These are phyloP conservation scores for Monosporozyma siamensis DNA, from an alignment of 805 yeast genomes.

Conservation along the genomic window DNA sequence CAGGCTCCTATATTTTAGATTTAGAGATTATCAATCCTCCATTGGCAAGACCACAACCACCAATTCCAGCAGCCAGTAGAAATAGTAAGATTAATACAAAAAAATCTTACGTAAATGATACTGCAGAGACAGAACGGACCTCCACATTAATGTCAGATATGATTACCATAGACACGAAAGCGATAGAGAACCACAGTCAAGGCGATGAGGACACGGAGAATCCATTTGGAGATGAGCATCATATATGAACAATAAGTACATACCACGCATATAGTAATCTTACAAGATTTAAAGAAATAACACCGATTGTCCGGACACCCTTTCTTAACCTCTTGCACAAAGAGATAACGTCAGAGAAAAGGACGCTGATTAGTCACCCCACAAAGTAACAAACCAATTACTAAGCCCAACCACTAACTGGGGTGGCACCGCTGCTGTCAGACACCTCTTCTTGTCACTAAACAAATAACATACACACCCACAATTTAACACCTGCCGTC, in stretches of 20 bases:
- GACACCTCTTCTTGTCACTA: too few relatives aligned
- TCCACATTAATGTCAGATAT: not conserved
- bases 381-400: too few relatives aligned
- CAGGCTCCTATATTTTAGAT: constrained; percentile 26
- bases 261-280: too few relatives aligned
- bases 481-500: too few relatives aligned
- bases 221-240: not conserved
- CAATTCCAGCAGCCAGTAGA: constrained; percentile 2
- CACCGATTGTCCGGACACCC: not conserved
- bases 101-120: too few relatives aligned
- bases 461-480: too few relatives aligned
- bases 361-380: too few relatives aligned
- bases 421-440: too few relatives aligned
- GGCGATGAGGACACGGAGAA: not conserved
- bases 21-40: constrained; percentile 18
- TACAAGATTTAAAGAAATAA: too few relatives aligned
- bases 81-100: not conserved
- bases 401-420: too few relatives aligned
- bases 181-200: not conserved
- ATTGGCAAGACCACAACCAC: constrained; percentile 6
- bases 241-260: not conserved
- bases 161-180: not conserved
- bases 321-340: too few relatives aligned
- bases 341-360: too few relatives aligned
- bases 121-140: not conserved